phyloP scores from a whole-genome alignment of 176 grass and related monocot genomes.

The Sorghum bicolor region DNA sequence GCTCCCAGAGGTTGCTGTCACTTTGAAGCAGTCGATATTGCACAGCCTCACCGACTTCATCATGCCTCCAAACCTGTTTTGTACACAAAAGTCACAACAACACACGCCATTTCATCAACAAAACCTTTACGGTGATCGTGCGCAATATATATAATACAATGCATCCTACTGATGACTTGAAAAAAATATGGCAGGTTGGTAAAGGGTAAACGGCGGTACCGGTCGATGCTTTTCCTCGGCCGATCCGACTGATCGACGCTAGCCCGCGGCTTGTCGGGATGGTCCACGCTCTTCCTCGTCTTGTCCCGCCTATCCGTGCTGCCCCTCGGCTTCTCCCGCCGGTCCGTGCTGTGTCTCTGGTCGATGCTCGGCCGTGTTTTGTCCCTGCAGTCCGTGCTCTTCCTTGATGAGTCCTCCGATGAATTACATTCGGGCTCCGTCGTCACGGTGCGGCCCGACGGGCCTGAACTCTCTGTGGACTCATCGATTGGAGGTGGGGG shows the following conservation, averaged over 20 bases:
- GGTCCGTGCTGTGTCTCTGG: slow-evolving; percentile 47
- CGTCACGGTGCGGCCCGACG: slow-evolving; percentile 15
- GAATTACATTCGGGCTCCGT: slow-evolving; percentile 39
- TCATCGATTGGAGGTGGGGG: not conserved
- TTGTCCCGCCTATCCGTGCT: slow-evolving; percentile 81
- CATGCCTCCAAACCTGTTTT: slow-evolving; percentile 95
- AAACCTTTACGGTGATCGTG: not conserved
- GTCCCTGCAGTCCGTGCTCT: slow-evolving; percentile 67
- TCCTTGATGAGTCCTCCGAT: slow-evolving; percentile 43
- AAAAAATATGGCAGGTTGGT: not conserved
- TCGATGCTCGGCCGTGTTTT: slow-evolving; percentile 51
- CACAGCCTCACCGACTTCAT: slow-evolving; percentile 82
- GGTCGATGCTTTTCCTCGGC: slow-evolving; percentile 92
- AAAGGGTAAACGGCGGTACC: slow-evolving; percentile 44
- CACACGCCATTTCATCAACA: slow-evolving; percentile 17
- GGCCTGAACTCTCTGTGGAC: no score
- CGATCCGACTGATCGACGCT: slow-evolving; percentile 80
- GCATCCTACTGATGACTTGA: not conserved
- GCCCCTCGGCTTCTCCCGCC: slow-evolving; percentile 56
- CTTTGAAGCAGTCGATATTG: slow-evolving; percentile 98
- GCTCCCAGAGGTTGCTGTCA: slow-evolving; percentile 63
- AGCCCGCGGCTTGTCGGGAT: slow-evolving; percentile 54
- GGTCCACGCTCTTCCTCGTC: slow-evolving; percentile 69
- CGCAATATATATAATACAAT: not conserved
- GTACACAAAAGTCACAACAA: no score